phyloP scores from a whole-genome alignment of 2,329 filamentous ascomycete species.

The Xylaria sp. region DNA sequence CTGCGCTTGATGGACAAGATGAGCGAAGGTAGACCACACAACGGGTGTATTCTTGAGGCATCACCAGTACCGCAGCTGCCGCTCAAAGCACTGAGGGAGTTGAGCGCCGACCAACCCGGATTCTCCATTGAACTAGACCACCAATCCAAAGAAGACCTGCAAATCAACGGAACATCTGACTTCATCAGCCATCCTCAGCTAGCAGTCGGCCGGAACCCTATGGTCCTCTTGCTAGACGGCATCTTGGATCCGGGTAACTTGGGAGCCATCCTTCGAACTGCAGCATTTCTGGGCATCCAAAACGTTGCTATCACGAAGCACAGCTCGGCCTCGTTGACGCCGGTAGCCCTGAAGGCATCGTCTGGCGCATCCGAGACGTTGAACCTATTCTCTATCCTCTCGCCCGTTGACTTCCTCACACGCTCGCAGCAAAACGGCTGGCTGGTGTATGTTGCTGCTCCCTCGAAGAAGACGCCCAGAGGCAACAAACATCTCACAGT shows the following conservation, averaged over 20 bases:
- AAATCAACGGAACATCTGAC: slow-evolving; percentile 62
- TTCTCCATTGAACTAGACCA: slow-evolving; percentile 57
- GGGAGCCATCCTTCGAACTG: slow-evolving; percentile 81
- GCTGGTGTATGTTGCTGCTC: slow-evolving; percentile 74
- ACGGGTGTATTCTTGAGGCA: slow-evolving; percentile 81
- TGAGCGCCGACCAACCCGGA: slow-evolving; percentile 43
- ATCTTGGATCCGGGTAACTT: slow-evolving; percentile 85
- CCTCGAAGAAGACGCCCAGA: slow-evolving; percentile 36
- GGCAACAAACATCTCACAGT: slow-evolving; percentile 43
- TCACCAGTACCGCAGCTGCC: slow-evolving; percentile 74
- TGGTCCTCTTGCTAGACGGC: slow-evolving; percentile 69
- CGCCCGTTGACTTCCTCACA: slow-evolving; percentile 64
- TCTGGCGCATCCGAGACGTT: slow-evolving; percentile 81
- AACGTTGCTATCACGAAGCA: slow-evolving; percentile 72
- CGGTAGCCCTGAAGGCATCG: slow-evolving; percentile 79
- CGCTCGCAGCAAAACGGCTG: slow-evolving; percentile 67
- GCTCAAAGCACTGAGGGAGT: slow-evolving; percentile 50
- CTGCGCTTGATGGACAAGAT: slow-evolving; percentile 74
- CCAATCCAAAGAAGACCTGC: slow-evolving; percentile 68
- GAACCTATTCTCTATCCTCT: slow-evolving; percentile 63
- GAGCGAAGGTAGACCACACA: slow-evolving; percentile 77
- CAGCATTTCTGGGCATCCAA: slow-evolving; percentile 84
- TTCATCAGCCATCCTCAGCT: slow-evolving; percentile 39
- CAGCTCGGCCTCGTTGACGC: slow-evolving; percentile 67
- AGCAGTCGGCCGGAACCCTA: slow-evolving; percentile 51